These are phyloP conservation scores for Trichothecium roseum DNA, from an alignment of 2,329 filamentous ascomycete genomes.

Conservation along the genomic window DNA sequence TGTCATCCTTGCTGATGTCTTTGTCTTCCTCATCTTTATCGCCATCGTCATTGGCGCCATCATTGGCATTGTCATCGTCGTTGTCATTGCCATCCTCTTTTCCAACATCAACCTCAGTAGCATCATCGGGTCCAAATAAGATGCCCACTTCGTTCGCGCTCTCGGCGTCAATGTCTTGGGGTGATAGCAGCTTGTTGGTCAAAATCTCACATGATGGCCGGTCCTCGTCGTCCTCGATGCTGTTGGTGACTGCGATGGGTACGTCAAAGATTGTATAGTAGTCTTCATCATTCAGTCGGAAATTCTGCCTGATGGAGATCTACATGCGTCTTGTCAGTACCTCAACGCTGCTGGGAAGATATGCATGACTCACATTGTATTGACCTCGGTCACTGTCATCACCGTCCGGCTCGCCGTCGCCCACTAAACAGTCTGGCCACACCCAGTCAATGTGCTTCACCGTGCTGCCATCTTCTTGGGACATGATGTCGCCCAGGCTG, in stretches of 20 bases:
- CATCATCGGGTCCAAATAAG: conserved; percentile 41
- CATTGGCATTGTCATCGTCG: conserved; percentile 6
- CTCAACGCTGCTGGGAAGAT: no score
- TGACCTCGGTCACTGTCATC: conserved; percentile 42
- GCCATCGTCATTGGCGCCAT: conserved; percentile 6
- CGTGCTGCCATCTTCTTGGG: conserved; percentile 53
- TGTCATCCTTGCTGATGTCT: not conserved
- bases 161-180: conserved; percentile 31
- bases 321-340: conserved; percentile 12
- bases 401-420: conserved; percentile 38
- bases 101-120: conserved; percentile 29
- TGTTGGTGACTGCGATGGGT: conserved; percentile 58
- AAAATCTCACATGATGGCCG: conserved; percentile 39
- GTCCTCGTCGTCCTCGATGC: conserved; percentile 33
- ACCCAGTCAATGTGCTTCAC: conserved; percentile 66
- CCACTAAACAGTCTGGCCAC: conserved; percentile 60
- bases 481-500: conserved; percentile 51
- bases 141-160: conserved; percentile 33
- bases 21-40: conserved; percentile 11
- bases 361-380: conserved; percentile 50
- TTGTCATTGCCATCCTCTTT: conserved; percentile 3
- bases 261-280: conserved; percentile 63
- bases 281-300: conserved; percentile 51
- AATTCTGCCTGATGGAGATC: conserved; percentile 63
- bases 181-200: conserved; percentile 38